These are phyloP conservation scores for Otatea glauca DNA, from an alignment of 176 grass and related monocot genomes.

Conservation along the genomic window DNA sequence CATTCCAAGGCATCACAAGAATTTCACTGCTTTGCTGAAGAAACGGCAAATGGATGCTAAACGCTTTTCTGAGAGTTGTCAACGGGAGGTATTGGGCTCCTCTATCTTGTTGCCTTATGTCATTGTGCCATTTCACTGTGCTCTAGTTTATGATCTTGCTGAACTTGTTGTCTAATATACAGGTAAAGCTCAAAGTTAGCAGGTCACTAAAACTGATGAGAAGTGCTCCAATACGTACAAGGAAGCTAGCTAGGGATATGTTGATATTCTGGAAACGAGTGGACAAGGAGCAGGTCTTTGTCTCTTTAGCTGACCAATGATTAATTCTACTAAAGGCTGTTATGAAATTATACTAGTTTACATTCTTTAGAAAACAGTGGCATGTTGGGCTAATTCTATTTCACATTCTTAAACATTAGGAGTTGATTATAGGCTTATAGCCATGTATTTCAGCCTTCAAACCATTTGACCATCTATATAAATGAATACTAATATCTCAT, in stretches of 20 bases:
- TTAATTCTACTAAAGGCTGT: slow-evolving; percentile 7
- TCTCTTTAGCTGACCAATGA: slow-evolving; percentile 6
- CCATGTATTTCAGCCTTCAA: not conserved
- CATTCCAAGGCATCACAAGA: slow-evolving; percentile 86
- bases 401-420: slow-evolving; percentile 8
- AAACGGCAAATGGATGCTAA: slow-evolving; percentile 89
- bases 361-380: slow-evolving; percentile 7
- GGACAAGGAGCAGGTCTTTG: slow-evolving; percentile 95
- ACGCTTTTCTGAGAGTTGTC: slow-evolving; percentile 85
- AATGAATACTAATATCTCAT: slow-evolving; percentile 9
- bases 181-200: slow-evolving; percentile 97
- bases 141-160: slow-evolving; percentile 38
- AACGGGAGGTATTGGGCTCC: slow-evolving; percentile 74
- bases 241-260: slow-evolving; percentile 96
- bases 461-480: slow-evolving; percentile 14
- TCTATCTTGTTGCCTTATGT: slow-evolving; percentile 17
- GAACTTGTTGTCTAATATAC: slow-evolving; percentile 44
- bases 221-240: slow-evolving; percentile 84
- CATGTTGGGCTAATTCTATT: not conserved
- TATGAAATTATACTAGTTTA: slow-evolving; percentile 10
- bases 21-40: slow-evolving; percentile 72
- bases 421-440: slow-evolving; percentile 22
- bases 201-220: slow-evolving; percentile 96
- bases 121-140: slow-evolving; percentile 39
- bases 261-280: slow-evolving; percentile 98